These are phyloP conservation scores for Xylaria castorea DNA, from an alignment of 495 filamentous ascomycete genomes.

Conservation along the genomic window DNA sequence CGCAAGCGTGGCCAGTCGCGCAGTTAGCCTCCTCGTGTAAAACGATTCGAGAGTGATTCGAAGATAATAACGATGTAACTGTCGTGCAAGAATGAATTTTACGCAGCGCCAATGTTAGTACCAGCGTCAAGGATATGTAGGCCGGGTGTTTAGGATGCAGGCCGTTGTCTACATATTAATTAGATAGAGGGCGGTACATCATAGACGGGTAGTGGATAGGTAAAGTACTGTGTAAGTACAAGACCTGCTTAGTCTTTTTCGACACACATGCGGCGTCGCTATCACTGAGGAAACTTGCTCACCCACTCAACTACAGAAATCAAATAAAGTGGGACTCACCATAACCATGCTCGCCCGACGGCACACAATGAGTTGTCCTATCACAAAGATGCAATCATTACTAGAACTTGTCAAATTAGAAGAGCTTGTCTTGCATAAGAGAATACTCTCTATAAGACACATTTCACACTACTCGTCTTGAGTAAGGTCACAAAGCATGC, in stretches of 20 bases:
- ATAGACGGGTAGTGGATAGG: neutral
- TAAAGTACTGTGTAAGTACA: neutral
- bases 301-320: neutral
- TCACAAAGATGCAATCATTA: neutral
- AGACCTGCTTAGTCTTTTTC: neutral
- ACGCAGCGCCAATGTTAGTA: neutral
- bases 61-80: neutral
- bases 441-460: neutral
- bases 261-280: neutral
- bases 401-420: neutral
- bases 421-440: neutral
- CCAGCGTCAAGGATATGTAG: neutral
- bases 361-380: neutral
- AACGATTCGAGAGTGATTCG: neutral
- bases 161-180: neutral
- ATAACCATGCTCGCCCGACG: neutral
- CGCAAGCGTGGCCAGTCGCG: neutral
- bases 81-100: neutral
- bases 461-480: neutral
- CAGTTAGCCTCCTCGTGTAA: neutral
- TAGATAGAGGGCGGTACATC: neutral
- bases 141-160: neutral
- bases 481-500: neutral
- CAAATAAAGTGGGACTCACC: constrained; percentile 18
- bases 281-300: constrained; percentile 26